Evolutionary conservation across 306 rosid species (phyloP).

Genomic region (Luffa aegyptiaca): DNA sequence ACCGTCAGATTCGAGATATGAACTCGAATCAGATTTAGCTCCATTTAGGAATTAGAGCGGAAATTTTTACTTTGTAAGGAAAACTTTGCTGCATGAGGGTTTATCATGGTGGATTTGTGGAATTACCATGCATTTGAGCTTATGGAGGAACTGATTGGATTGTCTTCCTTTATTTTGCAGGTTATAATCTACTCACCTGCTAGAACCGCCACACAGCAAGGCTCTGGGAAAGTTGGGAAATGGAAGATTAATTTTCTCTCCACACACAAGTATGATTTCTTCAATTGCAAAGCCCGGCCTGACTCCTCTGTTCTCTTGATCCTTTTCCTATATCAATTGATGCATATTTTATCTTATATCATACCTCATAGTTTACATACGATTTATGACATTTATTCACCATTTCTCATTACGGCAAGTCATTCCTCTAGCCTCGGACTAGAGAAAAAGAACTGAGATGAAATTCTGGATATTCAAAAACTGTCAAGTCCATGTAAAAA

Average conservation of each 20-base stretch:
- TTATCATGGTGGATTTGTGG: neutral
- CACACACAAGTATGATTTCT: constrained; percentile 58
- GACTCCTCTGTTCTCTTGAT: neutral
- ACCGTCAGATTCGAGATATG: too few species aligned
- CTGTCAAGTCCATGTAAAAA: neutral
- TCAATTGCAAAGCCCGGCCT: neutral
- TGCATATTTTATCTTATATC: neutral
- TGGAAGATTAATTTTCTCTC: constrained; percentile 93
- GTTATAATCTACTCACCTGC: constrained; percentile 90
- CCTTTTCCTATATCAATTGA: neutral
- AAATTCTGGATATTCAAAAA: neutral
- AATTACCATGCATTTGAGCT: neutral
- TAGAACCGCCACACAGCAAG: constrained; percentile 90
- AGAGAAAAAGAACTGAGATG: neutral
- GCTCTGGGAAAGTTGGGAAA: constrained; percentile 85
- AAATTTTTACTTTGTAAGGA: too few species aligned
- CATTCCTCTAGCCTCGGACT: neutral
- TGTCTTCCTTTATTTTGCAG: constrained; percentile 21
- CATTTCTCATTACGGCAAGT: neutral
- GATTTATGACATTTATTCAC: neutral
- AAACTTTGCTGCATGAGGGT: too few species aligned
- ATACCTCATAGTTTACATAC: neutral
- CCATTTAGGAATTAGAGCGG: too few species aligned
- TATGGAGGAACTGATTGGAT: neutral
- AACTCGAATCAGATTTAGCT: too few species aligned